Percentiles rank a stretch among this genome's conserved stretches.
Conservation (phyloP, 148 eudicot species). For the Salicornia ramosissima region DNA sequence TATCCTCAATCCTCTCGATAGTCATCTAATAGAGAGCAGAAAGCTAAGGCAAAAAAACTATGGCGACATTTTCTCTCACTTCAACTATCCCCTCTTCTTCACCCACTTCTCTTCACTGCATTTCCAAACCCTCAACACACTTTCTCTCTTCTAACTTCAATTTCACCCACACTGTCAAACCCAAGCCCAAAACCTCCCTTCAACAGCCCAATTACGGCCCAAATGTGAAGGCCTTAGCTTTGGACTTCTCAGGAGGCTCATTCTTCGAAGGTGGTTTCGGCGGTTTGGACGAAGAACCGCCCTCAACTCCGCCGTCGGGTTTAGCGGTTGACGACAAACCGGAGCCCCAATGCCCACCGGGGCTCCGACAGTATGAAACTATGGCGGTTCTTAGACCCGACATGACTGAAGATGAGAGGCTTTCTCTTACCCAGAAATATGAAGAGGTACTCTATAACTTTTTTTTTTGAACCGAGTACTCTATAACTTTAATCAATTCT, state of each 20-base stretch:
- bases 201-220: slow-evolving; percentile 14
- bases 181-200: slow-evolving; percentile 3
- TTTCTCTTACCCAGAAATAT: slow-evolving; percentile 67
- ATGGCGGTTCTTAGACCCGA: slow-evolving; percentile 88
- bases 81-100: slow-evolving; percentile 30
- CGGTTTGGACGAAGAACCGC: slow-evolving; percentile 44
- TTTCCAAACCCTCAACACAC: slow-evolving; percentile 15
- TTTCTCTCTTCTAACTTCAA: slow-evolving; percentile 17
- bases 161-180: slow-evolving; percentile 11
- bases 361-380: slow-evolving; percentile 76
- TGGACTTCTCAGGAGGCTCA: slow-evolving; percentile 53
- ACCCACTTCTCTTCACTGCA: slow-evolving; percentile 21
- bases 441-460: slow-evolving; percentile 53
- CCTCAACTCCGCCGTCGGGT: slow-evolving; percentile 28
- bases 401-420: slow-evolving; percentile 91
- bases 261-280: slow-evolving; percentile 71
- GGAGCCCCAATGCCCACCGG: slow-evolving; percentile 84
- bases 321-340: slow-evolving; percentile 52
- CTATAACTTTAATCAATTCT: neutral
- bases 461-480: neutral
- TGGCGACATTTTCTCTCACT: slow-evolving; percentile 31
- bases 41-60: neutral
- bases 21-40: neutral
- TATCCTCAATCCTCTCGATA: too few species aligned
- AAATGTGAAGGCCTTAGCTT: slow-evolving; percentile 36